These are phyloP conservation scores for Trametes sanguinea DNA, from an alignment of 768 basidiomycete species.

Conservation along the genomic window DNA sequence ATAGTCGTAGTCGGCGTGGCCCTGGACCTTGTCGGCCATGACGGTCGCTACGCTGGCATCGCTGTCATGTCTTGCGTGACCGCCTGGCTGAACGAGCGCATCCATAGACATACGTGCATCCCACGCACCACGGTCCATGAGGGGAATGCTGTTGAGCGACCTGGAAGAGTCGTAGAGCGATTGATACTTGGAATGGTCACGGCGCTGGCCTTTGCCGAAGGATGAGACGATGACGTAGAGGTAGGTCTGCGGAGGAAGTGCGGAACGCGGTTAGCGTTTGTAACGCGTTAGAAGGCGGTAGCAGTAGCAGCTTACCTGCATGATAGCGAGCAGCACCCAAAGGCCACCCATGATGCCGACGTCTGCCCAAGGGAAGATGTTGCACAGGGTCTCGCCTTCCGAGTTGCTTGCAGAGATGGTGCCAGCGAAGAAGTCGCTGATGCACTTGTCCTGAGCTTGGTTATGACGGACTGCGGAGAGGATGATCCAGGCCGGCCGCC, in stretches of 20 bases:
- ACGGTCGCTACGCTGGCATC: constrained; percentile 57
- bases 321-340: constrained; percentile 77
- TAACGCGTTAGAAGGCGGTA: constrained; percentile 14
- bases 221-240: constrained; percentile 52
- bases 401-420: constrained; percentile 35
- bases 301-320: constrained; percentile 58
- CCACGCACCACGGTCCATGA: constrained; percentile 72
- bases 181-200: constrained; percentile 82
- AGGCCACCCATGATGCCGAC: constrained; percentile 89
- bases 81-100: constrained; percentile 32
- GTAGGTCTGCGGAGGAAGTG: constrained; percentile 45
- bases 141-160: constrained; percentile 62
- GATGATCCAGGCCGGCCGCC: constrained; percentile 79
- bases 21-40: constrained; percentile 44
- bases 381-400: constrained; percentile 76
- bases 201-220: constrained; percentile 72
- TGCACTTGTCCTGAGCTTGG: constrained; percentile 68
- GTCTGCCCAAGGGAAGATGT: constrained; percentile 91
- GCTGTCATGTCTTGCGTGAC: constrained; percentile 49
- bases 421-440: constrained; percentile 55
- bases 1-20: constrained; percentile 29
- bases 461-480: constrained; percentile 78
- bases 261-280: neutral
- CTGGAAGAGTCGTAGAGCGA: constrained; percentile 62
- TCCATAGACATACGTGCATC: constrained; percentile 56